Percentiles rank a stretch among this genome's conserved stretches.
phyloP scores from a whole-genome alignment of 805 yeast species.

The Candida sanyiensis region DNA sequence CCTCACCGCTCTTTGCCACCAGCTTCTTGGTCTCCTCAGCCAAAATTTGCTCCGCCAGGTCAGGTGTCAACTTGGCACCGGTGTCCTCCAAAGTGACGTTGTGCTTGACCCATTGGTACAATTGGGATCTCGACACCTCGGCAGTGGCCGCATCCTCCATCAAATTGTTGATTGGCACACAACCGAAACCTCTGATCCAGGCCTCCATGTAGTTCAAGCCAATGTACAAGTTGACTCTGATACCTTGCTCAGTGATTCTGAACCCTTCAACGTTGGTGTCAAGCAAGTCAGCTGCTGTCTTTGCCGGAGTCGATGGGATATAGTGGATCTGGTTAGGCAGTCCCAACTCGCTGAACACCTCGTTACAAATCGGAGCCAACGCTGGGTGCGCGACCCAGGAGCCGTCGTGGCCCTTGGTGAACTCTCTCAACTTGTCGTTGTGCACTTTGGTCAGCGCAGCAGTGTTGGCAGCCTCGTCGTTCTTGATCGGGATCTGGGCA shows the following conservation, averaged over 20 bases:
- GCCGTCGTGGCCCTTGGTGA: constrained; percentile 76
- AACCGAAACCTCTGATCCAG: constrained; percentile 79
- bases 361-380: constrained; percentile 64
- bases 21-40: constrained; percentile 57
- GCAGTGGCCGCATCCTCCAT: constrained; percentile 93
- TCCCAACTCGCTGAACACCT: constrained; percentile 72
- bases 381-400: constrained; percentile 92
- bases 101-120: constrained; percentile 81
- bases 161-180: constrained; percentile 78
- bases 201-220: constrained; percentile 81
- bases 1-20: constrained; percentile 36
- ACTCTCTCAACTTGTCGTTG: constrained; percentile 72
- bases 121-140: constrained; percentile 76
- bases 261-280: constrained; percentile 60
- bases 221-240: constrained; percentile 63
- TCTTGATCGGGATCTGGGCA: constrained; percentile 77
- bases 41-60: constrained; percentile 48
- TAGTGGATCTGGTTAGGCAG: constrained; percentile 68
- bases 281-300: constrained; percentile 53
- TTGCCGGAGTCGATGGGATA: constrained; percentile 38
- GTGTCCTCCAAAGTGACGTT: constrained; percentile 52
- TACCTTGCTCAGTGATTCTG: constrained; percentile 63
- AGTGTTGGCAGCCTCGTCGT: constrained; percentile 56
- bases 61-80: constrained; percentile 54
- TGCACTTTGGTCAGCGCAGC: constrained; percentile 67